phyloP scores from a whole-genome alignment of 768 basidiomycete species.

The Chalciporus pseudorubinellus region DNA sequence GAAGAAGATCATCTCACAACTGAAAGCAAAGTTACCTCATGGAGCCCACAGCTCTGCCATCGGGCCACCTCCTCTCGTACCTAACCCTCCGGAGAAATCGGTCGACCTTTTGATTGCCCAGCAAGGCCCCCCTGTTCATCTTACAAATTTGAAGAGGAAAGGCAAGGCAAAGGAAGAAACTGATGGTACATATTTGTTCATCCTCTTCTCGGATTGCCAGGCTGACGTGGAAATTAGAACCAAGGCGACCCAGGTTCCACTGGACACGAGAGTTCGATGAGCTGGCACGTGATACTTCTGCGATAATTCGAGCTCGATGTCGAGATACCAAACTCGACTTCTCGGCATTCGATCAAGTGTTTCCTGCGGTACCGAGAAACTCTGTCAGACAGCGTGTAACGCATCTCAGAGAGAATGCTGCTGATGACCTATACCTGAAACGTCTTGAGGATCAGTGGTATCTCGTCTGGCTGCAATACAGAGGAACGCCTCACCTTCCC shows the following conservation, averaged over 20 bases:
- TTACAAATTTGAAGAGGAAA: constrained; percentile 36
- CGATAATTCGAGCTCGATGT: constrained; percentile 78
- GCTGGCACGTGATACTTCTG: constrained; percentile 78
- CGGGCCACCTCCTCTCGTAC: constrained; percentile 39
- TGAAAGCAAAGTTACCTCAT: constrained; percentile 15
- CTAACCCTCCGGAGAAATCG: constrained; percentile 50
- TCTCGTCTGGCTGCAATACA: constrained; percentile 69
- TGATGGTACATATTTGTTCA: constrained; percentile 27
- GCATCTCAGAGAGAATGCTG: constrained; percentile 57
- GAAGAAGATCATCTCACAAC: constrained; percentile 42
- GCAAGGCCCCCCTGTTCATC: constrained; percentile 44
- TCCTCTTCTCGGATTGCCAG: neutral
- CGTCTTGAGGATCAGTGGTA: constrained; percentile 83
- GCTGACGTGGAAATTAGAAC: constrained; percentile 14
- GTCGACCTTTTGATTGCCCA: constrained; percentile 49
- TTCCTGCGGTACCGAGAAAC: constrained; percentile 71
- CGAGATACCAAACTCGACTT: constrained; percentile 64
- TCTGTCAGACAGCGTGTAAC: constrained; percentile 68
- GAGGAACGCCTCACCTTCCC: constrained; percentile 63
- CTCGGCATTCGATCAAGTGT: constrained; percentile 73
- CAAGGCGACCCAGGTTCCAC: constrained; percentile 66
- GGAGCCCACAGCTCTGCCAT: constrained; percentile 3
- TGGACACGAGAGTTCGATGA: constrained; percentile 92
- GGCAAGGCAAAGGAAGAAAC: constrained; percentile 27
- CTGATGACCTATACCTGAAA: constrained; percentile 71